Evolutionary conservation across 2,329 filamentous ascomycete species (phyloP), one percentile per base, ranked within the genome.

Genomic region (Didymella pinodella): DNA sequence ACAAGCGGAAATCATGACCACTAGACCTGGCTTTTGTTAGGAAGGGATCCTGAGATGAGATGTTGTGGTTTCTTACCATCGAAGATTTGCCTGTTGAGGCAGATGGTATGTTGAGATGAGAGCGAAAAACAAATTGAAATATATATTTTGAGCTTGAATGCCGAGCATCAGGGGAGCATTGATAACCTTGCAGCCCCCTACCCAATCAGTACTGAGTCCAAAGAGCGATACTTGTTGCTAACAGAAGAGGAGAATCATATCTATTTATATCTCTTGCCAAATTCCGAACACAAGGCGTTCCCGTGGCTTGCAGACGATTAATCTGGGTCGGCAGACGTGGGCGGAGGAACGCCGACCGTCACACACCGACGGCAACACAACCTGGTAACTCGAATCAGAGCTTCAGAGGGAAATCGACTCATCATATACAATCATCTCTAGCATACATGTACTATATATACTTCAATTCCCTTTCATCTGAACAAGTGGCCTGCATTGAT

Each of bases 1-100:
- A 59, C 56, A 59, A 59, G 56, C 56, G 49, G 56, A 59, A 59
- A 59, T 59, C 48, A 45, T 59, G 56, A 59, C 56, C 56, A 59
- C 56, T 59, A 59, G 48, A 59, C 22, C 22, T 22, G 22, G 2
- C 2, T 22, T 22, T 2, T 22, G 2, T 22, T 22, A 22, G 22
- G 3, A 2, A 2, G 2, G 22, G 22, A 1, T 22, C 2, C 22
- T 2, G 22, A 22, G 22, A 22, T 3, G 3, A 3, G 22, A 2
- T 22, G 22, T 22, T 22, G 22, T 22, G 22, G 22, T 22, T 22
- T 22, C 22, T 22, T 22, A 22, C 56, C 49, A 59, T 57, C 48
- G 55, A 57, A 57, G 55, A 57, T 48, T 25, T 57, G 32, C 55
- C 54, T 51, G 51, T 48, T 57, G 48, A 46, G 54, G 36, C 22